Conservation (phyloP, 2,329 filamentous ascomycete genomes). For the Fusarium xyrophilum region DNA sequence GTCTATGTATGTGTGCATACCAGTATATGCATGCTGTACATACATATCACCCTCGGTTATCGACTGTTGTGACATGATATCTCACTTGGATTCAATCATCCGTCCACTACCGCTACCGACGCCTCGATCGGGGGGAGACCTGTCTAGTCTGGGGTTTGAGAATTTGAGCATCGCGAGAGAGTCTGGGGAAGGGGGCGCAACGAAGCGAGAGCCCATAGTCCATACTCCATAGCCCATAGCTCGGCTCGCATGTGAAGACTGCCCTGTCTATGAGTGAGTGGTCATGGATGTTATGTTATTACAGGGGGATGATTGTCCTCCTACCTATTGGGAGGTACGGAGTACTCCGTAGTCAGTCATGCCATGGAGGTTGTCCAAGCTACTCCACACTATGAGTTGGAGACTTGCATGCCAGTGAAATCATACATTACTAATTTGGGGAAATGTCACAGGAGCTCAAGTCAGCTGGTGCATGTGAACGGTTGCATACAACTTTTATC, state of each 20-base stretch:
- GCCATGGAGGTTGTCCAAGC: neutral
- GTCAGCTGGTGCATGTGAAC: neutral
- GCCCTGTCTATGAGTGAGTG: neutral
- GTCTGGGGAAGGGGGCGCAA: conserved; percentile 6
- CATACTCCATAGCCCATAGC: neutral
- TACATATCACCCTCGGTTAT: conserved; percentile 4
- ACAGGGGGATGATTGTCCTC: neutral
- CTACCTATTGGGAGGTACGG: neutral
- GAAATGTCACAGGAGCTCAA: conserved; percentile 1
- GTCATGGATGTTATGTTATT: neutral
- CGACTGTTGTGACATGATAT: conserved; percentile 12
- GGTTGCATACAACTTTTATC: neutral
- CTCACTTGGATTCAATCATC: conserved; percentile 9
- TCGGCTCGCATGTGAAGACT: conserved; percentile 22
- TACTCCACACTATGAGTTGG: conserved; percentile 4
- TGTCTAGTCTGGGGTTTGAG: conserved; percentile 1
- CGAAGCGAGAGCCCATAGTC: neutral
- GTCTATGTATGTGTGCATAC: neutral
- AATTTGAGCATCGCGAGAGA: conserved; percentile 12
- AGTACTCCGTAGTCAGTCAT: neutral
- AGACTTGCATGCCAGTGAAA: neutral
- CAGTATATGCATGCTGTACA: neutral
- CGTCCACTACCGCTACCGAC: conserved; percentile 20
- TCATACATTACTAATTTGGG: neutral
- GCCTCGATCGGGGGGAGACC: conserved; percentile 3